phyloP scores from a whole-genome alignment of 2,329 filamentous ascomycete species.

The Epicoccum nigrum region DNA sequence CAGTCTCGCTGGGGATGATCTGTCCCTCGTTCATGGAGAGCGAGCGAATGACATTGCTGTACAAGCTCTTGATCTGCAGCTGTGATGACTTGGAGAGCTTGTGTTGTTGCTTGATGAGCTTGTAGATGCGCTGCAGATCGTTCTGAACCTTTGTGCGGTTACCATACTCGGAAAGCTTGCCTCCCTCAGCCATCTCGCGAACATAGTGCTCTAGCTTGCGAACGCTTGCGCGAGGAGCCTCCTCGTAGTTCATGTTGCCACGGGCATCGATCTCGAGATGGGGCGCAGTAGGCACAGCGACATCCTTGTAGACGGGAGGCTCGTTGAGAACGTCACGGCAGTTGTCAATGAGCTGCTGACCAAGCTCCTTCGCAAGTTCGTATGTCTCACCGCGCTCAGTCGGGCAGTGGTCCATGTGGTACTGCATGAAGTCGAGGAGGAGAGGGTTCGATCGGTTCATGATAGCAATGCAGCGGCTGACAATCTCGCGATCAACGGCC shows the following conservation, averaged over 20 bases:
- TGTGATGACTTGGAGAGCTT: slow-evolving; percentile 96
- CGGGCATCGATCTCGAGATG: slow-evolving; percentile 90
- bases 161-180: slow-evolving; percentile 98
- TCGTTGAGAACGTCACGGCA: slow-evolving; percentile 88
- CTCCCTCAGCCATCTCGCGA: slow-evolving; percentile 96
- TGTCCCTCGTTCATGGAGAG: slow-evolving; percentile 98
- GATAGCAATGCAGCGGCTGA: slow-evolving; percentile 97
- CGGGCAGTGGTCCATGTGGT: slow-evolving; percentile 98
- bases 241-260: slow-evolving; percentile 90
- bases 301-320: slow-evolving; percentile 94
- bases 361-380: slow-evolving; percentile 93
- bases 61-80: slow-evolving; percentile 93
- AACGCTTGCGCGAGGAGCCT: slow-evolving; percentile 83
- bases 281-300: slow-evolving; percentile 87
- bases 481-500: slow-evolving; percentile 94
- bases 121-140: slow-evolving; percentile 93
- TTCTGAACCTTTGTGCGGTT: slow-evolving; percentile 98
- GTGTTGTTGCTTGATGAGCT: slow-evolving; percentile 97
- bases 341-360: slow-evolving; percentile 92
- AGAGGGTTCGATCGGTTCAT: slow-evolving; percentile 99
- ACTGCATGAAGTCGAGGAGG: slow-evolving; percentile 98
- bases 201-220: slow-evolving; percentile 99
- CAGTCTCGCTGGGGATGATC: slow-evolving; percentile 87
- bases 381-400: slow-evolving; percentile 97
- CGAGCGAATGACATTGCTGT: slow-evolving; percentile 91